phyloP scores from a whole-genome alignment of 139 green algal genomes.

The Chlamydomonas schloesseri region DNA sequence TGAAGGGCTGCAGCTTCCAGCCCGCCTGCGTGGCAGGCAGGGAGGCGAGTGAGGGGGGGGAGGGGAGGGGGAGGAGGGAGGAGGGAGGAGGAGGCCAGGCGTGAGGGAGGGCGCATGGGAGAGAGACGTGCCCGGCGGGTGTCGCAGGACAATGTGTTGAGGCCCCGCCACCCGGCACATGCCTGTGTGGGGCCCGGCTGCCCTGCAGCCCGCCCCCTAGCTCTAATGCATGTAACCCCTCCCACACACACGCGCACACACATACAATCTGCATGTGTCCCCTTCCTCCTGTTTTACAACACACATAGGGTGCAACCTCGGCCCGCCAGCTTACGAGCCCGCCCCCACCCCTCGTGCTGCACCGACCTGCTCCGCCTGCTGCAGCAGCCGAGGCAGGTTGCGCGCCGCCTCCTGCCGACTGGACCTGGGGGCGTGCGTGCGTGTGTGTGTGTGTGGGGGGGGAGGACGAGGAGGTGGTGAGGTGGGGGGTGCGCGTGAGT shows the following conservation, averaged over 20 bases:
- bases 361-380: constrained; percentile 44
- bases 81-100: background rate
- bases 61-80: background rate
- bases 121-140: background rate
- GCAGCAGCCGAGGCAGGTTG: constrained; percentile 6
- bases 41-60: background rate
- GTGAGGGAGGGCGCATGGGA: background rate
- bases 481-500: no score
- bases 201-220: no score
- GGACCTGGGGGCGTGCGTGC: no score
- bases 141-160: background rate
- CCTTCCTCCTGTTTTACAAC: no score
- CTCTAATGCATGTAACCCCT: no score
- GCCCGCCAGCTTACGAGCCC: no score
- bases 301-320: no score
- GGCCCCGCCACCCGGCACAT: background rate
- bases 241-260: no score
- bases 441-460: no score
- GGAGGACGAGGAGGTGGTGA: no score
- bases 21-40: background rate
- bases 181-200: no score
- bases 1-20: constrained; percentile 59
- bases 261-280: no score
- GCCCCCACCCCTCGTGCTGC: background rate
- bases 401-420: constrained; percentile 18